Evolutionary conservation across 441 rosid species (phyloP).

Genomic region (Caryocar brasiliense): DNA sequence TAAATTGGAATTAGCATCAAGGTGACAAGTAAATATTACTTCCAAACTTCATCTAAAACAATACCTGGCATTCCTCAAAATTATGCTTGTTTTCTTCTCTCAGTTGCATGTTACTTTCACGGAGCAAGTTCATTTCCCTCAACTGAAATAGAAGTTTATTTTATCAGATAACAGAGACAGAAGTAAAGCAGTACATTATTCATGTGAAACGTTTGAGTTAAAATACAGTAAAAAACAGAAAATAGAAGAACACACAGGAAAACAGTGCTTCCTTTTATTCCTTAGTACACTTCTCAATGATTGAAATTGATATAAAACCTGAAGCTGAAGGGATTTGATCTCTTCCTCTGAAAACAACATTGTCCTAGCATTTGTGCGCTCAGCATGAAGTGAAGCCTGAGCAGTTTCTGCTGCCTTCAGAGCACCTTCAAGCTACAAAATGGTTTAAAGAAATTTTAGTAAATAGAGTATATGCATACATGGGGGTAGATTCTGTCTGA

Average conservation of each 20-base stretch:
- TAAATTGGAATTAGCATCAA: background rate
- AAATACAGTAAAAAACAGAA: background rate
- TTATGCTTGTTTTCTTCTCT: constrained; percentile 96
- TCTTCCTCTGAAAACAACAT: constrained; percentile 76
- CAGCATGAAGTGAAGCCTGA: constrained; percentile 60
- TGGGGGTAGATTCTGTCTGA: too few relatives aligned
- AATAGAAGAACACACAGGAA: background rate
- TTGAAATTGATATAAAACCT: constrained; percentile 33
- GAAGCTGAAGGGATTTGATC: constrained; percentile 74
- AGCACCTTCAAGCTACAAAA: constrained; percentile 77
- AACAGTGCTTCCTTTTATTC: background rate
- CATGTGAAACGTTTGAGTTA: background rate
- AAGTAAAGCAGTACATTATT: background rate
- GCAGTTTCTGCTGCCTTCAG: constrained; percentile 71
- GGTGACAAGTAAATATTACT: background rate
- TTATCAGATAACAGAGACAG: background rate
- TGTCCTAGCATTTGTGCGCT: constrained; percentile 76
- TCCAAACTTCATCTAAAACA: constrained; percentile 1
- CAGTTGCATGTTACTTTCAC: constrained; percentile 93
- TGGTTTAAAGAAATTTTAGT: constrained; percentile 1
- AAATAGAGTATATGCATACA: too few relatives aligned
- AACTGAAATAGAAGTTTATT: constrained; percentile 26
- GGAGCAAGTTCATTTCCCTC: constrained; percentile 82
- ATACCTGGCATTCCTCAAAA: constrained; percentile 94
- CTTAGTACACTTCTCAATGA: background rate